Evolutionary conservation across 352 stramenopile genomes (phyloP), one percentile per base, ranked within the genome.

Genomic region (Salisapilia sapeloensis): DNA sequence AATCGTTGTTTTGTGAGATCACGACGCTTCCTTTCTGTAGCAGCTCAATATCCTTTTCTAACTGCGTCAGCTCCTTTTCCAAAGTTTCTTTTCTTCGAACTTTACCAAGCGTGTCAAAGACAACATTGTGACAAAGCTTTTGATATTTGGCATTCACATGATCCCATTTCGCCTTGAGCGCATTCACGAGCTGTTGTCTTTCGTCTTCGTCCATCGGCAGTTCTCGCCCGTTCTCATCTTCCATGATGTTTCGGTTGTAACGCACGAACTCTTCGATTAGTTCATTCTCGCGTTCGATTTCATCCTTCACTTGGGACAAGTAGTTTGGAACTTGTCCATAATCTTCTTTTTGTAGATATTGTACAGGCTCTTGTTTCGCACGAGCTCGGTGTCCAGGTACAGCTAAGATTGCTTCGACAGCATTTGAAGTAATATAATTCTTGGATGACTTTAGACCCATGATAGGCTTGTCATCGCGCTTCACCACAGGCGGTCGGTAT

Each of bases 141-240:
- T 97, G 89, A 55, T 97, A 97, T 50, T 95, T 78, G 22, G 46
- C 35, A 45, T 97, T 97, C 16, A 94, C 79, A 20, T 91, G 69
- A 40, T 95, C 85, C 86, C 89, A 97, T 53, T 94, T 93, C 23
- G 63, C 65, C 48, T 97, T 96, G 40, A 97, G 64, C 21, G 64
- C 67, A 19, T 93, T 53, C 19, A 96, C 64, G 30, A 96, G 59
- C 23, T 81, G 53, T 26, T 53, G 29, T 19, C 83, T 72, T 36
- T 96, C 84, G 24, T 50, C 42, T 40, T 96, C 86, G 35, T 90
- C 65, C 58, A 96, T 80, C 11, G 57, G 48, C 42, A 78, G 60
- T 42, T 66, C 42, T 24, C 51, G 38, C 27, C 49, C 56, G 49
- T 60, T 54, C 11, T 60, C 54, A 10, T 86, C 58, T 22, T 92